These are phyloP conservation scores for Pulveroboletus sp. DNA, from an alignment of 768 basidiomycete species.

Conservation along the genomic window DNA sequence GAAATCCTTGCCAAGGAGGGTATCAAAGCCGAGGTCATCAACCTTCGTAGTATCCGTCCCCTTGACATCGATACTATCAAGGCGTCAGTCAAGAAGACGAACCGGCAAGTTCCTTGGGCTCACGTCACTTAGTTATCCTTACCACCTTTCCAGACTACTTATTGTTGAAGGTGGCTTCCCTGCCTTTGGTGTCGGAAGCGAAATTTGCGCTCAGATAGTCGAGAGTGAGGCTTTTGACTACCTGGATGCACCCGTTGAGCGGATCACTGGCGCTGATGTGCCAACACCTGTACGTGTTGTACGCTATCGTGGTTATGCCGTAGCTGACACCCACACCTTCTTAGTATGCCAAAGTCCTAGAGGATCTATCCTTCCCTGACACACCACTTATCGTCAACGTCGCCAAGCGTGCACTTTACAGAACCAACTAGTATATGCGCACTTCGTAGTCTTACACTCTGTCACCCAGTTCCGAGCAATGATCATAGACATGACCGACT, in stretches of 20 bases:
- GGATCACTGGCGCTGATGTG: conserved; percentile 95
- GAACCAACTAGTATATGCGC: conserved; percentile 58
- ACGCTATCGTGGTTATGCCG: conserved; percentile 4
- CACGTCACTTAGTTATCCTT: neutral
- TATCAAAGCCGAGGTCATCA: conserved; percentile 96
- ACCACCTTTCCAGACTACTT: conserved; percentile 54
- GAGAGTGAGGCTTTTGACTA: conserved; percentile 98
- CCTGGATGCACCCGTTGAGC: conserved; percentile 97
- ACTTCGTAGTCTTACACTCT: conserved; percentile 8
- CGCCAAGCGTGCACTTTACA: conserved; percentile 87
- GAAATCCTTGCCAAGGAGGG: conserved; percentile 92
- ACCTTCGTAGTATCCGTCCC: conserved; percentile 92
- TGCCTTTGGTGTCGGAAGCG: conserved; percentile 95
- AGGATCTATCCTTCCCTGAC: conserved; percentile 91
- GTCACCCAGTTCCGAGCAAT: conserved; percentile 11
- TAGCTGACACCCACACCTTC: conserved; percentile 10
- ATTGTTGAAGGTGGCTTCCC: conserved; percentile 99
- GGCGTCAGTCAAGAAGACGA: conserved; percentile 97
- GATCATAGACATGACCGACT: conserved; percentile 16
- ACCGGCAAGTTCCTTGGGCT: conserved; percentile 52
- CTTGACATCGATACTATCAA: conserved; percentile 98
- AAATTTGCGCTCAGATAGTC: conserved; percentile 95
- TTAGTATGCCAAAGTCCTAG: conserved; percentile 88
- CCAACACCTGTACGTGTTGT: conserved; percentile 79
- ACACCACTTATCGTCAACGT: conserved; percentile 89